Conservation (phyloP, 768 basidiomycete species). For the Phaffia australis region DNA sequence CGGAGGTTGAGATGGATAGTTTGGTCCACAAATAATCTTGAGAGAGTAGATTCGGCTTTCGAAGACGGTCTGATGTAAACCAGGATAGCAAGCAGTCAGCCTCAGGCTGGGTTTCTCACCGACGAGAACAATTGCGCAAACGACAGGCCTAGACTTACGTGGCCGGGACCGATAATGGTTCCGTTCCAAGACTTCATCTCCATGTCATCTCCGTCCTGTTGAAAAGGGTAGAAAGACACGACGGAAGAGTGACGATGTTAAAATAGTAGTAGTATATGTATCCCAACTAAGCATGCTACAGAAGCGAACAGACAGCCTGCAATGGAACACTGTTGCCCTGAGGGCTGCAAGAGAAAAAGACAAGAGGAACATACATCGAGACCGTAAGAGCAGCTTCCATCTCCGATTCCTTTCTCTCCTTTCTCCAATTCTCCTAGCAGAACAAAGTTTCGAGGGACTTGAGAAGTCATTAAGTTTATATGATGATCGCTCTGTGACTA, state of each 20-base stretch:
- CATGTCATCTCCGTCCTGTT: slow-evolving; percentile 76
- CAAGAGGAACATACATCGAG: slow-evolving; percentile 46
- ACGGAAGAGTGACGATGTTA: slow-evolving; percentile 1
- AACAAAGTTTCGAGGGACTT: slow-evolving; percentile 93
- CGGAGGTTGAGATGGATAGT: slow-evolving; percentile 24
- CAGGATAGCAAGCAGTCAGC: not conserved
- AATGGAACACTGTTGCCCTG: not conserved
- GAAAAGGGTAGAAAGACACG: not conserved
- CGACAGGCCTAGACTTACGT: slow-evolving; percentile 49
- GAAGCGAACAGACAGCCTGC: not conserved
- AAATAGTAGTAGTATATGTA: not conserved
- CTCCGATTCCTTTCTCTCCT: slow-evolving; percentile 98
- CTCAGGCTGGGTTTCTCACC: not conserved
- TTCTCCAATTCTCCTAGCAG: slow-evolving; percentile 98
- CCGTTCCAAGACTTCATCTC: slow-evolving; percentile 98
- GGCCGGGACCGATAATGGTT: slow-evolving; percentile 95
- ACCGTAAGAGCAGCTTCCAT: slow-evolving; percentile 94
- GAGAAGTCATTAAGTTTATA: not conserved
- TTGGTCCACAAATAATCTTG: slow-evolving; percentile 65
- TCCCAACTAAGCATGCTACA: not conserved
- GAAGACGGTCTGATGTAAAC: slow-evolving; percentile 66
- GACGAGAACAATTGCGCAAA: not conserved
- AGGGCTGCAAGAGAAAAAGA: not conserved
- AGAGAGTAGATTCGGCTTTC: slow-evolving; percentile 98
- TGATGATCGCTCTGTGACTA: not conserved